These are phyloP conservation scores for Ophiostoma montium DNA, from an alignment of 2,329 filamentous ascomycete species.

Conservation along the genomic window DNA sequence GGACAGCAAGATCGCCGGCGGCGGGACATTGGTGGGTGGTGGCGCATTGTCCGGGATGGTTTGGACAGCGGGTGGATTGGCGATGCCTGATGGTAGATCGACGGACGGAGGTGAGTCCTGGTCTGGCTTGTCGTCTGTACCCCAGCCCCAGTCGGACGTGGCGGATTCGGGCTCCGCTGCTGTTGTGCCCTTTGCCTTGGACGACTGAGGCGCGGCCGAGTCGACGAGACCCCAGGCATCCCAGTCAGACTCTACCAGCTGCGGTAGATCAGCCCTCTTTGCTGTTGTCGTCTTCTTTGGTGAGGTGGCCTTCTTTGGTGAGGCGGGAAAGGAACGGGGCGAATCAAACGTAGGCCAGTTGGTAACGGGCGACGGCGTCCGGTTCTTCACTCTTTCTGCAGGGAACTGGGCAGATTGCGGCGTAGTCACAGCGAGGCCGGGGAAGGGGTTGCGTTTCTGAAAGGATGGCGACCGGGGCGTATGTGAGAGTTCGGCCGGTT, in stretches of 20 bases:
- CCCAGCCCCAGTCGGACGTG: conserved; percentile 34
- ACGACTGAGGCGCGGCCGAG: not conserved
- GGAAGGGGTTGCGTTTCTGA: conserved; percentile 38
- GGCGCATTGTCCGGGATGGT: conserved; percentile 23
- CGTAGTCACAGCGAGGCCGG: conserved; percentile 32
- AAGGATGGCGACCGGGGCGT: conserved; percentile 38
- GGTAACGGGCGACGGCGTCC: conserved; percentile 27
- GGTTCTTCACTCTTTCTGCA: conserved; percentile 18
- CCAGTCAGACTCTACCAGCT: conserved; percentile 31
- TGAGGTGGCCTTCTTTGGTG: conserved; percentile 4
- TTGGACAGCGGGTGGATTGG: conserved; percentile 4
- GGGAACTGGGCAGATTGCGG: conserved; percentile 22
- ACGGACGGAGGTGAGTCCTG: not conserved
- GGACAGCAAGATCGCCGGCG: conserved; percentile 69
- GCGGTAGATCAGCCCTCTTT: conserved; percentile 8
- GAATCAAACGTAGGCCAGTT: conserved; percentile 30
- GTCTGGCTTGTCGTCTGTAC: conserved; percentile 23
- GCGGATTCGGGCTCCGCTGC: not conserved
- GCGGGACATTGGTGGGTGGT: conserved; percentile 77
- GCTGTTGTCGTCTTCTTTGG: not conserved
- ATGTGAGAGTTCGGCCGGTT: conserved; percentile 21
- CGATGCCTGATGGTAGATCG: conserved; percentile 4
- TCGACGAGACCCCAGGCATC: conserved; percentile 20
- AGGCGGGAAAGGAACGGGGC: not conserved
- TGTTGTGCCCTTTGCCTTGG: not conserved